Base-by-base conservation (phyloP, 208 protist genomes). In the Naegleria fowleri region DNA sequence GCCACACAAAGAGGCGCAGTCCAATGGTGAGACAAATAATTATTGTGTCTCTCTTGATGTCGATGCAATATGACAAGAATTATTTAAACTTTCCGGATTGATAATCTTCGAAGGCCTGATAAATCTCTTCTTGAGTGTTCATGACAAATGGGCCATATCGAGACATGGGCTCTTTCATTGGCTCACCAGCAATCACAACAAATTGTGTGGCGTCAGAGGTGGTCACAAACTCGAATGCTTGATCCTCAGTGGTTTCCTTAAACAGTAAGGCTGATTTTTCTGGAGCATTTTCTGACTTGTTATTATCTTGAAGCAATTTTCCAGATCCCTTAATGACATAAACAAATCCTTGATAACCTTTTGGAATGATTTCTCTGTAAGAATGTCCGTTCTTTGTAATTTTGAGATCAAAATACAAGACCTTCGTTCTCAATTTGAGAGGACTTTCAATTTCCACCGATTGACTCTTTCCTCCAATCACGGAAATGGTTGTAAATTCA, bases 131-230 rank as follows among this genome's bases (percentile, higher is more conserved):
- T 59, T 94, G 85, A n/a, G 96, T 98, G 94, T 96, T 98, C 95
- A 98, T 97, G 86, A 98, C 97, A 90, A 99, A 98, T 29, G 97
- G 97, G 25, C 97, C 97, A 90, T 97, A 93, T 92, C 95, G 93
- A 58, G 94, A 95, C 15, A 98, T 94, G 16, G 96, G 96, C 93
- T 98, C 97, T 25, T 95, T 93, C 15, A 88, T 43, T 33, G 95
- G 95, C 83, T 83, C 48, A 5, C 93, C 94, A 3, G 91, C 93
- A 5, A 96, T 36, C 3, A 96, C 2, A 94, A 29, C 55, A 94
- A 95, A 38, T 83, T 83, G 48, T n/a, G 86, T 90, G 39, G 4
- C 33, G 15, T 93, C 59, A 19, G 51, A 91, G 0, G 75, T 93
- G 38, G 36, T 83, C 33, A 41, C 38, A 52, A 86, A 86, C 16